These are phyloP conservation scores for Trametes cinnabarina DNA, from an alignment of 768 basidiomycete genomes.

Conservation along the genomic window DNA sequence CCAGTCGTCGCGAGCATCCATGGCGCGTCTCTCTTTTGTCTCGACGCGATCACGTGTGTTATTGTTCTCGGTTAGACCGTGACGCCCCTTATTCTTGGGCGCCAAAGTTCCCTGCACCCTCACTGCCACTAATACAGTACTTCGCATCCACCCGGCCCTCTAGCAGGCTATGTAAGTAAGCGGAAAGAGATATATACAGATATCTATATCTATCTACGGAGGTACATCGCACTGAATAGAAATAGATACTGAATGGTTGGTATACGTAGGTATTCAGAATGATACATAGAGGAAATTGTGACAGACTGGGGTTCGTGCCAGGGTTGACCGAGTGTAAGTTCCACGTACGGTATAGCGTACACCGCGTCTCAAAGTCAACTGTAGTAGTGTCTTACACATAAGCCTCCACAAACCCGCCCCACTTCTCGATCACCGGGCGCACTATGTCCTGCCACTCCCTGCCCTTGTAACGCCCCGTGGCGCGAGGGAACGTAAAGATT, in stretches of 20 bases:
- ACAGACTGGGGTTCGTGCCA: no score
- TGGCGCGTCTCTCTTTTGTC: slow-evolving; percentile 14
- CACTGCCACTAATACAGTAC: no score
- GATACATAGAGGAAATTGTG: no score
- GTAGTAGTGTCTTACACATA: slow-evolving; percentile 18
- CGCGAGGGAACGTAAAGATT: slow-evolving; percentile 71
- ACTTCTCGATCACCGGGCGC: slow-evolving; percentile 71
- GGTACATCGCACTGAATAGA: no score
- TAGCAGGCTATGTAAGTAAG: no score
- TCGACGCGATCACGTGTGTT: slow-evolving; percentile 18
- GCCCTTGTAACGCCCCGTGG: slow-evolving; percentile 53
- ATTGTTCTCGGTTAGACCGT: slow-evolving; percentile 16
- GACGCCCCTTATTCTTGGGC: not conserved
- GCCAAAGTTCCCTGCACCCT: no score
- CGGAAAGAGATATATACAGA: no score
- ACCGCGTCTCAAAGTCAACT: not conserved
- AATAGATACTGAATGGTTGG: no score
- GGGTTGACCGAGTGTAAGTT: no score
- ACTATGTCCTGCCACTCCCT: slow-evolving; percentile 76
- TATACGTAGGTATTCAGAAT: no score
- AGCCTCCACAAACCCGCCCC: slow-evolving; percentile 61
- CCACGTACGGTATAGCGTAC: slow-evolving; percentile 5
- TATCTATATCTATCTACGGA: no score
- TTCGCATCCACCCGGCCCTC: no score
- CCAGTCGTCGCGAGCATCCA: not conserved